phyloP scores from a whole-genome alignment of 257 asterid genomes.

The Nicotiana attenuata region DNA sequence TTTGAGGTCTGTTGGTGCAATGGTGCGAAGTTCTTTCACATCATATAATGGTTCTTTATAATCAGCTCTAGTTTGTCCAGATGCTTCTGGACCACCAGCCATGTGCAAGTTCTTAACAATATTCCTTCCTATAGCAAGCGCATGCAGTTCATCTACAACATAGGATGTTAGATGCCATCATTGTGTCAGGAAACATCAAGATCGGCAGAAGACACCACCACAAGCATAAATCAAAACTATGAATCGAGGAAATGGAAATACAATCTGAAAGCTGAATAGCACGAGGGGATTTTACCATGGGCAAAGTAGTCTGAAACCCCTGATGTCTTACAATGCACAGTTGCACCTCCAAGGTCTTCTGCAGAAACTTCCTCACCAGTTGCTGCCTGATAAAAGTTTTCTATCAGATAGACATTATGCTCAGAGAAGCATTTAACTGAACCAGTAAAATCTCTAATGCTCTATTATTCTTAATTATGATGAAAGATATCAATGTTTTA shows the following conservation, averaged over 20 bases:
- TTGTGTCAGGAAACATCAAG: conserved; percentile 14
- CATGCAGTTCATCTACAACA: conserved; percentile 84
- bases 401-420: conserved; percentile 18
- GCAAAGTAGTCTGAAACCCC: conserved; percentile 99
- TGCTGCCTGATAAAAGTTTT: conserved; percentile 72
- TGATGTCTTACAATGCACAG: conserved; percentile 88
- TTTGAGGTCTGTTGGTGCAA: conserved; percentile 92
- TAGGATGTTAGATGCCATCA: conserved; percentile 14
- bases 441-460: neutral
- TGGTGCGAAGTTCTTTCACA: conserved; percentile 68
- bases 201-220: neutral
- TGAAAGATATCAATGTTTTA: neutral
- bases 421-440: conserved; percentile 11
- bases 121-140: conserved; percentile 89
- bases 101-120: conserved; percentile 81
- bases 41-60: conserved; percentile 79
- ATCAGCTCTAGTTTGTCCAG: conserved; percentile 33
- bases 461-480: neutral
- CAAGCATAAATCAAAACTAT: neutral
- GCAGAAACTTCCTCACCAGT: conserved; percentile 97
- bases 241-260: neutral
- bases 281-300: conserved; percentile 43
- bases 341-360: conserved; percentile 96
- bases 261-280: neutral
- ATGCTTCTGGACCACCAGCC: conserved; percentile 54